Evolutionary conservation across 2,329 filamentous ascomycete species (phyloP).

Genomic region (Aspergillus costaricaensis): DNA sequence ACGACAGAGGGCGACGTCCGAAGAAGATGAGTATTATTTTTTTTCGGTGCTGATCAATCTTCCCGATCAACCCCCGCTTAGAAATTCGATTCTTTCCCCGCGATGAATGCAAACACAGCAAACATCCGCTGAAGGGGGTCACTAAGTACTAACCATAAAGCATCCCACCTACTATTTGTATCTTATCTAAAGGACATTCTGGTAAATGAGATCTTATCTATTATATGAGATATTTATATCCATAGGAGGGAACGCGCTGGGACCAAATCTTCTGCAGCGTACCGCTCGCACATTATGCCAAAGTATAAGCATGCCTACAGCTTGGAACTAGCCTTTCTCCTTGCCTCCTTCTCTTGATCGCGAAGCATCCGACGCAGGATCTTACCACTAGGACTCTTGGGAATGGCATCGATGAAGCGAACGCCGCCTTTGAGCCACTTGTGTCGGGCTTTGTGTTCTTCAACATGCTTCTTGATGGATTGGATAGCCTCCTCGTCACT

Average conservation of each 20-base stretch:
- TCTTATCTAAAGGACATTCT: background rate
- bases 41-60: constrained; percentile 15
- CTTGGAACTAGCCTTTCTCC: constrained; percentile 66
- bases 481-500: constrained; percentile 55
- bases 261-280: background rate
- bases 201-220: background rate
- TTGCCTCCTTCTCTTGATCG: constrained; percentile 71
- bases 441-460: constrained; percentile 62
- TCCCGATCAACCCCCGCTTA: constrained; percentile 26
- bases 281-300: background rate
- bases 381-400: constrained; percentile 65
- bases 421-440: constrained; percentile 65
- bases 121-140: constrained; percentile 13
- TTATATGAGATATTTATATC: background rate
- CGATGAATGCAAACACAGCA: constrained; percentile 27
- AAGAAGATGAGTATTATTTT: constrained; percentile 10
- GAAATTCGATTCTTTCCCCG: constrained; percentile 31
- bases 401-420: constrained; percentile 59
- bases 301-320: constrained; percentile 48
- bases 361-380: constrained; percentile 65
- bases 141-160: too few relatives aligned
- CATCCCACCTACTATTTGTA: too few relatives aligned
- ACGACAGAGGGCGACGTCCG: background rate
- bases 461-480: constrained; percentile 60
- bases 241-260: background rate